A percentile compares a stretch with the other conserved stretches of the same genome.
Evolutionary conservation across 371 early-diverging fungal species (phyloP).

Genomic region (Gilbertella persicaria): DNA sequence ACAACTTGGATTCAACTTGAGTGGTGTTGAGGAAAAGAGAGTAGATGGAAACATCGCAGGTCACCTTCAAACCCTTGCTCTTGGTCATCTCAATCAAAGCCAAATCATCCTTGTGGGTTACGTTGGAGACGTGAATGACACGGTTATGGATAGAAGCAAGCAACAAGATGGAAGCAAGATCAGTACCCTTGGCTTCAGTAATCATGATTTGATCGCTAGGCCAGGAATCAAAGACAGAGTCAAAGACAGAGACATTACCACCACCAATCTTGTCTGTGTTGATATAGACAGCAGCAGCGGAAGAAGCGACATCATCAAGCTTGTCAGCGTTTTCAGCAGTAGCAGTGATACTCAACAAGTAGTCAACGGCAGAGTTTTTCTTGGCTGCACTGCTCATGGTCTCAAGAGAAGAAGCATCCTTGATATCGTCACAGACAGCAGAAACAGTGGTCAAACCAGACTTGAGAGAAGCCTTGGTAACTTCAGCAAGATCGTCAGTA

Average conservation of each 20-base stretch:
- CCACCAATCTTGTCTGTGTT: conserved; percentile 54
- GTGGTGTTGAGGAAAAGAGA: conserved; percentile 71
- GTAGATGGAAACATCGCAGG: conserved; percentile 90
- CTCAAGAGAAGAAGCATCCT: conserved; percentile 55
- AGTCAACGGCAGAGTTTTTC: conserved; percentile 73
- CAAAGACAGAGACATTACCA: conserved; percentile 58
- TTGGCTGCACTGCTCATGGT: conserved; percentile 58
- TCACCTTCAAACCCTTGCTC: conserved; percentile 83
- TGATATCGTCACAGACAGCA: conserved; percentile 57
- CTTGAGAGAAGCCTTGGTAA: conserved; percentile 74
- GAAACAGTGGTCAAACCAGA: conserved; percentile 88
- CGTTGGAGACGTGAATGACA: conserved; percentile 85
- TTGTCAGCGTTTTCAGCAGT: conserved; percentile 59
- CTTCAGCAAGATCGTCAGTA: conserved; percentile 54
- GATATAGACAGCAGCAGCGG: conserved; percentile 61
- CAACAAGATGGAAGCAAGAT: conserved; percentile 85
- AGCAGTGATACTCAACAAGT: conserved; percentile 71
- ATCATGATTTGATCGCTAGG: conserved; percentile 73
- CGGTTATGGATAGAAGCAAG: conserved; percentile 82
- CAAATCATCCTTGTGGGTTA: conserved; percentile 78
- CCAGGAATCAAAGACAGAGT: conserved; percentile 74
- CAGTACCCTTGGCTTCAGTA: conserved; percentile 82
- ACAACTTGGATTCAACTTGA: conserved; percentile 52
- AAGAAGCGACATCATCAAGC: conserved; percentile 32
- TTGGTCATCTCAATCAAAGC: conserved; percentile 85